A percentile compares a stretch with the other conserved stretches of the same genome.
These are phyloP conservation scores for Pythium sp. DNA, from an alignment of 352 stramenopile genomes.

Conservation along the genomic window DNA sequence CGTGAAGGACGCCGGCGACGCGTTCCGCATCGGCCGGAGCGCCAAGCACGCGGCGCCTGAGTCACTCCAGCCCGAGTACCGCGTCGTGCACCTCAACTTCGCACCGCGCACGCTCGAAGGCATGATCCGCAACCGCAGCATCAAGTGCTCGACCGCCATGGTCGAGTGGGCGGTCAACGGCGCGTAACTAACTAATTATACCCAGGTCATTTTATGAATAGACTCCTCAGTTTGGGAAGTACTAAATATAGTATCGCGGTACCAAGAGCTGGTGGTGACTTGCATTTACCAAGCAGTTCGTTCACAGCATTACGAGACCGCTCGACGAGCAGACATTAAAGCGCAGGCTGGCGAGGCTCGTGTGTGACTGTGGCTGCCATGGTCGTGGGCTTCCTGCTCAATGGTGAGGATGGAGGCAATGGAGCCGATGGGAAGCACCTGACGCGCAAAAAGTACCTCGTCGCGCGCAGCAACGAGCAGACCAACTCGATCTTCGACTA, in stretches of 20 bases:
- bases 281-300: background rate
- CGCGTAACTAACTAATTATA: slow-evolving; percentile 12
- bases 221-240: background rate
- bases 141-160: slow-evolving; percentile 71
- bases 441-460: slow-evolving; percentile 32
- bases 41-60: slow-evolving; percentile 36
- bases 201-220: background rate
- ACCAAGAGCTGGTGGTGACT: background rate
- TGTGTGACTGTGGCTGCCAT: background rate
- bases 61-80: slow-evolving; percentile 71
- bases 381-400: slow-evolving; percentile 10
- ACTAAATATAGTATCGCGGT: background rate
- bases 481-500: slow-evolving; percentile 65
- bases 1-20: slow-evolving; percentile 70
- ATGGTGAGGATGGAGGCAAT: slow-evolving; percentile 4
- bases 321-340: background rate
- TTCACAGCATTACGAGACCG: background rate
- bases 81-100: slow-evolving; percentile 71
- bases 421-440: background rate
- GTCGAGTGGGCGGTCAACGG: slow-evolving; percentile 75
- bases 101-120: slow-evolving; percentile 64
- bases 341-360: background rate
- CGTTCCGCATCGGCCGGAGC: slow-evolving; percentile 58
- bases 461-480: slow-evolving; percentile 20
- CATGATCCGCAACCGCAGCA: slow-evolving; percentile 72